Base-by-base conservation (phyloP, 208 protist species). In the Crithidia mellificae region DNA sequence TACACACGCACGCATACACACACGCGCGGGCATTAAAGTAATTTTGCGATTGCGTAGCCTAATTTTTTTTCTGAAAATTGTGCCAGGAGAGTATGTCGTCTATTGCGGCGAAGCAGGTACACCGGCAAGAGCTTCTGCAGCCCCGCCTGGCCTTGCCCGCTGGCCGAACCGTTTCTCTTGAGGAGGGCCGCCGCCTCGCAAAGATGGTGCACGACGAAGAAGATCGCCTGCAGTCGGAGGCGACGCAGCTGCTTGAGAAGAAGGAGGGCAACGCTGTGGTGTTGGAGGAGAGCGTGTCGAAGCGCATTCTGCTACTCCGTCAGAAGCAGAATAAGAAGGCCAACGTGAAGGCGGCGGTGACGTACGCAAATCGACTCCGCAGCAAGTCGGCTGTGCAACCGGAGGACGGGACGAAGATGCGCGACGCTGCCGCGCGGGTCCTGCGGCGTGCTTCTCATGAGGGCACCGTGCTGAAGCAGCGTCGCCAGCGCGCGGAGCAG, bases 61-160 rank as follows among this genome's bases (percentile, higher is more conserved):
- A n/a, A n/a, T n/a, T n/a, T n/a, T n/a, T n/a, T n/a, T n/a, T n/a
- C n/a, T n/a, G n/a, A n/a, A n/a, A n/a, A n/a, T n/a, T n/a, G n/a
- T n/a, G n/a, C n/a, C n/a, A n/a, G n/a, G n/a, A n/a, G n/a, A n/a
- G n/a, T 11, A 76, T 76, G 70, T 76, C 63, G n/a, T 49, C 43
- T 9, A 54, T 90, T 47, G 84, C 81, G 19, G 63, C 69, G 0
- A 84, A 82, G 56, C 89, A 94, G 67, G 49, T 92, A 20, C 74
- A 87, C 24, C 83, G 89, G 5, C 89, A 94, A 69, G 71, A 86
- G 43, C 63, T 66, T 15, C 78, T 94, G 66, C 89, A 92, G 72
- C 89, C 85, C 7, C 77, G 89, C 14, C 61, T 92, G 19, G 79
- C 79, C 17, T 78, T 92, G 4, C 85, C 89, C 5, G 81, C 86